These are phyloP conservation scores for Beauveria caledonica DNA, from an alignment of 2,329 filamentous ascomycete species.

Conservation along the genomic window DNA sequence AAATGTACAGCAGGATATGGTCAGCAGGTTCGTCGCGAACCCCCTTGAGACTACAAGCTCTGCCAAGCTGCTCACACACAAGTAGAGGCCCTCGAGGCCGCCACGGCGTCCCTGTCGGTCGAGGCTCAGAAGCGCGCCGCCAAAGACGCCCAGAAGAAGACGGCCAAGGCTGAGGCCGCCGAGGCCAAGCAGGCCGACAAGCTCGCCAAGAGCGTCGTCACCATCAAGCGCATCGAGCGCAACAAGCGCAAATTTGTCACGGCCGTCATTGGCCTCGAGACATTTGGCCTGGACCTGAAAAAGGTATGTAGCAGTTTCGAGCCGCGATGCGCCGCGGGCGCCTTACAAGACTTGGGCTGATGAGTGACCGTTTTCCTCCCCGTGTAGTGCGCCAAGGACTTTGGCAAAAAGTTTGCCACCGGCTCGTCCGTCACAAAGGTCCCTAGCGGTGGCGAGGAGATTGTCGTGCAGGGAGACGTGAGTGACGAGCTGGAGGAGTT, in stretches of 20 bases:
- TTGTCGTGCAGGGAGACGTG: constrained; percentile 94
- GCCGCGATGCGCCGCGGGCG: too few species aligned
- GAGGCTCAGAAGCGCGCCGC: constrained; percentile 90
- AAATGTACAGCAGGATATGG: constrained; percentile 73
- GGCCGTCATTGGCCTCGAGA: constrained; percentile 80
- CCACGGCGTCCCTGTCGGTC: constrained; percentile 76
- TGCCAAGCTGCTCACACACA: neutral
- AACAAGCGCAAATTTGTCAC: constrained; percentile 98
- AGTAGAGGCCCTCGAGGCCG: constrained; percentile 70
- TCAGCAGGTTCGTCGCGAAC: constrained; percentile 58
- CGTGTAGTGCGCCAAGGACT: constrained; percentile 69
- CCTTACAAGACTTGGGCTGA: too few species aligned
- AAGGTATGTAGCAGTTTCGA: constrained; percentile 42
- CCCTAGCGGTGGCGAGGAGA: constrained; percentile 81
- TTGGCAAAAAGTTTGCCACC: constrained; percentile 98
- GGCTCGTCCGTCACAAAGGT: constrained; percentile 88
- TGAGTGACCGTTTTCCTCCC: neutral
- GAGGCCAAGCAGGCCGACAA: constrained; percentile 78
- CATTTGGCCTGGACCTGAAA: constrained; percentile 86
- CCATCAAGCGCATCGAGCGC: constrained; percentile 93
- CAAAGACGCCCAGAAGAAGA: constrained; percentile 95
- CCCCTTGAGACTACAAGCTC: too few species aligned
- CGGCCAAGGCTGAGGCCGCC: constrained; percentile 81
- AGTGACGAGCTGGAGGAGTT: constrained; percentile 93
- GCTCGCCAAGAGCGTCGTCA: constrained; percentile 72